Conservation (phyloP, 352 stramenopile genomes). For the Pythium insidiosum region DNA sequence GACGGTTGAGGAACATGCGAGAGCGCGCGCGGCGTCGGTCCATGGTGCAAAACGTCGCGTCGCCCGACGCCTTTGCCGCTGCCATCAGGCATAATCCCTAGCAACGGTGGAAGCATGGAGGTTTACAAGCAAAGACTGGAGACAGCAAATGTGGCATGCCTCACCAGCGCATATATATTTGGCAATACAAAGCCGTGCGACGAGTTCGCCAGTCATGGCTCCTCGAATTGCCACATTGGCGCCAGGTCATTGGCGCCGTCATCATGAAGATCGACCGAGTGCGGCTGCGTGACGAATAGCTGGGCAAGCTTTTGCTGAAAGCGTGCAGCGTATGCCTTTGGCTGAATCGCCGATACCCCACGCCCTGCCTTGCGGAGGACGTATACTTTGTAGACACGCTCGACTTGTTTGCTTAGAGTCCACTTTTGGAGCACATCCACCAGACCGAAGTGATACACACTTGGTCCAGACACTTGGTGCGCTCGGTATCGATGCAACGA, state of each 20-base stretch:
- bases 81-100: no score
- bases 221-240: no score
- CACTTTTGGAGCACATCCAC: slow-evolving; percentile 88
- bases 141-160: no score
- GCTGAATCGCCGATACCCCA: slow-evolving; percentile 68
- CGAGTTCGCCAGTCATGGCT: no score
- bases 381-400: slow-evolving; percentile 80
- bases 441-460: slow-evolving; percentile 86
- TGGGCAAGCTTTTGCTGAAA: slow-evolving; percentile 85
- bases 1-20: no score
- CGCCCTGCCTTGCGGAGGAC: slow-evolving; percentile 61
- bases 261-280: slow-evolving; percentile 17
- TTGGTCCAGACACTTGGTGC: slow-evolving; percentile 76
- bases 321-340: slow-evolving; percentile 57
- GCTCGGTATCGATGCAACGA: slow-evolving; percentile 65
- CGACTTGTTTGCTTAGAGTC: slow-evolving; percentile 69
- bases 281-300: slow-evolving; percentile 51
- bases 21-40: no score
- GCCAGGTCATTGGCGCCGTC: neutral
- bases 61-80: no score
- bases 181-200: no score
- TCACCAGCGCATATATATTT: no score
- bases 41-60: no score
- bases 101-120: no score
- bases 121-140: no score